Conservation (phyloP, 441 rosid species). For the Erodium texanum region DNA sequence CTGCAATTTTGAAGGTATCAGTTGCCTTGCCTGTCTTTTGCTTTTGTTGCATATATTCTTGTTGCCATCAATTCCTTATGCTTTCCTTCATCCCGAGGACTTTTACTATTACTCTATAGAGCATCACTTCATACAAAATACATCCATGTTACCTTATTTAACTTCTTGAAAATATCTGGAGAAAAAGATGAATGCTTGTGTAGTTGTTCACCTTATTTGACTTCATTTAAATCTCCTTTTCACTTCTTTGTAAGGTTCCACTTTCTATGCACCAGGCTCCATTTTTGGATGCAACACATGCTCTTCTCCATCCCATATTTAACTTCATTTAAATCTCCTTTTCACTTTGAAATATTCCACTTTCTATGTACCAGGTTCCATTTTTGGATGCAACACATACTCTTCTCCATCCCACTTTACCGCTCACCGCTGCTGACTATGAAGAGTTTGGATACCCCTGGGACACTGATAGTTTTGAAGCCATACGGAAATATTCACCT, state of each 20-base stretch:
- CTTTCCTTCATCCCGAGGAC: too few species aligned
- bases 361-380: slow-evolving; percentile 53
- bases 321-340: background rate
- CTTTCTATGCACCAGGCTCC: slow-evolving; percentile 50
- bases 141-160: too few species aligned
- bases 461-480: slow-evolving; percentile 62
- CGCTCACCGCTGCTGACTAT: slow-evolving; percentile 63
- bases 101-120: too few species aligned
- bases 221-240: background rate
- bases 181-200: background rate
- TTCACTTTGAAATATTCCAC: background rate
- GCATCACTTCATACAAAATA: background rate
- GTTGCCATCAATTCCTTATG: too few species aligned
- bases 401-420: slow-evolving; percentile 71
- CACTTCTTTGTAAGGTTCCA: background rate
- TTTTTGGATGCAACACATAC: slow-evolving; percentile 82
- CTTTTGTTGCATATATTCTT: slow-evolving; percentile 1
- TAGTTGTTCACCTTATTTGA: background rate
- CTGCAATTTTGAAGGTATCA: slow-evolving; percentile 72
- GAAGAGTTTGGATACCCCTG: slow-evolving; percentile 94
- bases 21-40: background rate
- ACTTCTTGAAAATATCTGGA: too few species aligned
- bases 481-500: slow-evolving; percentile 65
- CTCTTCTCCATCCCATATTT: slow-evolving; percentile 58
- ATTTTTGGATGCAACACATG: slow-evolving; percentile 78